Evolutionary conservation across 176 grass and related monocot genomes (phyloP).

Genomic region (Oryza nivara): DNA sequence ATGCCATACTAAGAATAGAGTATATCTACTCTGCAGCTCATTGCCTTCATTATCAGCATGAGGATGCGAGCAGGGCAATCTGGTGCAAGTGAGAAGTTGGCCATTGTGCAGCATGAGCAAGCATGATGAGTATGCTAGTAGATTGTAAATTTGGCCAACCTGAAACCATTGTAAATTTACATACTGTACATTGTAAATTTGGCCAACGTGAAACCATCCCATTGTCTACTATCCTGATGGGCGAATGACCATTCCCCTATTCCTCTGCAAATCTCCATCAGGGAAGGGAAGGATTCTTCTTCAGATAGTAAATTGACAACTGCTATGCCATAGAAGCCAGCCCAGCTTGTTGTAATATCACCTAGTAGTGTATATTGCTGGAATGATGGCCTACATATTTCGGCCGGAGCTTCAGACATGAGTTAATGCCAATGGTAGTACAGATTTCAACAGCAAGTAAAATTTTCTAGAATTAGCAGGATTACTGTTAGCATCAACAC

Average conservation of each 20-base stretch:
- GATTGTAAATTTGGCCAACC: background rate
- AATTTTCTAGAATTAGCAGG: background rate
- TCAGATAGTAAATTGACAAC: background rate
- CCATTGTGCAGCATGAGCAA: conserved; percentile 34
- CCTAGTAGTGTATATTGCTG: background rate
- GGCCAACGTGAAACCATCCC: background rate
- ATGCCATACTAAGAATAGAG: background rate
- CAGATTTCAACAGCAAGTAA: background rate
- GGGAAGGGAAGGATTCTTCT: background rate
- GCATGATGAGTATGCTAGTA: conserved; percentile 5
- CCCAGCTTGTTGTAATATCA: background rate
- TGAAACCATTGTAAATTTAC: too few relatives aligned
- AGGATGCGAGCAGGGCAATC: background rate
- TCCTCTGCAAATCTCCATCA: background rate
- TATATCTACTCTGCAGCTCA: conserved; percentile 33
- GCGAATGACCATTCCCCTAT: background rate
- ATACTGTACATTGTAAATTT: background rate
- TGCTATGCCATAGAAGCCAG: background rate
- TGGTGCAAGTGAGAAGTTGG: conserved; percentile 17
- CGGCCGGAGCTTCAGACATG: background rate
- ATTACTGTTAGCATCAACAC: background rate
- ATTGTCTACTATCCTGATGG: background rate
- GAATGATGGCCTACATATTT: background rate
- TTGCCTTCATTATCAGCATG: conserved; percentile 52
- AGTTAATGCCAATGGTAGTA: background rate